Evolutionary conservation across 192 early-diverging fungal species (phyloP).

Genomic region (Podila horticola): DNA sequence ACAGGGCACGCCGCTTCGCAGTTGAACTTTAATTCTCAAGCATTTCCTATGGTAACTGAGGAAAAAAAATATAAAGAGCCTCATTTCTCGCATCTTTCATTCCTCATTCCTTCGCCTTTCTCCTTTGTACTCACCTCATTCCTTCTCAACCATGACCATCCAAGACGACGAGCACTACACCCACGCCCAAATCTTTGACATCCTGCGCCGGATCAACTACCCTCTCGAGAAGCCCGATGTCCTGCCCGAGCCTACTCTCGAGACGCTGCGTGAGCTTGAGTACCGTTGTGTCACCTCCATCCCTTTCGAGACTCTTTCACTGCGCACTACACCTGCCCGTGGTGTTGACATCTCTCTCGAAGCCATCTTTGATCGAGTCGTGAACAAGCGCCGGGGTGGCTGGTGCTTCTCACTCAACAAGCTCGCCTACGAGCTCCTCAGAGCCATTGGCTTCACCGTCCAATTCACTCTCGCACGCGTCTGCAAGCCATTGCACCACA

Average conservation of each 20-base stretch:
- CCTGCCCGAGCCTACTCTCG: constrained; percentile 21
- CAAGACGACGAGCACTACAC: constrained; percentile 11
- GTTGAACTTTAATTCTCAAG: too few species aligned
- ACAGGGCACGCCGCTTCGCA: too few species aligned
- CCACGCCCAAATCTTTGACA: constrained; percentile 15
- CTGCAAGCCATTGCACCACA: constrained; percentile 14
- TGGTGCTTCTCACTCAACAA: constrained; percentile 40
- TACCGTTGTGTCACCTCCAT: constrained; percentile 20
- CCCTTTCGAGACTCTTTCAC: constrained; percentile 26
- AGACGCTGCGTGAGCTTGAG: constrained; percentile 22
- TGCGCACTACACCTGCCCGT: constrained; percentile 15
- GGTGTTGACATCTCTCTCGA: constrained; percentile 25
- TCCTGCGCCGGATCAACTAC: constrained; percentile 15
- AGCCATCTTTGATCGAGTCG: constrained; percentile 23
- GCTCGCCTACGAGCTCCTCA: constrained; percentile 18
- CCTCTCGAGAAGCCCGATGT: constrained; percentile 13
- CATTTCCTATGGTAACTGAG: too few species aligned
- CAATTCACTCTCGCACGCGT: constrained; percentile 27
- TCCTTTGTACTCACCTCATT: too few species aligned
- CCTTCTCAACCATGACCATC: not conserved
- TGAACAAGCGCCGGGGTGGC: constrained; percentile 25
- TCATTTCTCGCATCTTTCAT: too few species aligned
- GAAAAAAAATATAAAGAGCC: too few species aligned
- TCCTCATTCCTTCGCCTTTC: too few species aligned
- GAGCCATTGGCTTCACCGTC: constrained; percentile 11